Percentiles rank a stretch among this genome's conserved stretches.
These are phyloP conservation scores for Blastobotrys parvus DNA, from an alignment of 805 yeast species.

Conservation along the genomic window DNA sequence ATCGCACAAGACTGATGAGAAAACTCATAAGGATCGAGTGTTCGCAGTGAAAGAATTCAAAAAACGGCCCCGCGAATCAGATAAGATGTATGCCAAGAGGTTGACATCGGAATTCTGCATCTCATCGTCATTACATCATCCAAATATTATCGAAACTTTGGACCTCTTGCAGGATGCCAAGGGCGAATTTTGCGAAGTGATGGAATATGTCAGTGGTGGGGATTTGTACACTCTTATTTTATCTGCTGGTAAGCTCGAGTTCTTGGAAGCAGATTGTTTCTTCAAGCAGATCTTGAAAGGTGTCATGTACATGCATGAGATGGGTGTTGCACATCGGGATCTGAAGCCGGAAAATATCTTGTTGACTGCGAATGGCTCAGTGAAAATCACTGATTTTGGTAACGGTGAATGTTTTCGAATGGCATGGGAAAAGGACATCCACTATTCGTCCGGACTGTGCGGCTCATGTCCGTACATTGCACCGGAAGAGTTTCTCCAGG, in stretches of 20 bases:
- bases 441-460: constrained; percentile 61
- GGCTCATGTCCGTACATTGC: constrained; percentile 91
- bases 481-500: constrained; percentile 69
- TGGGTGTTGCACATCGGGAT: constrained; percentile 92
- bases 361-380: constrained; percentile 54
- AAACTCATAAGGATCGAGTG: constrained; percentile 35
- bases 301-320: constrained; percentile 74
- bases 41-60: constrained; percentile 76
- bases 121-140: constrained; percentile 65
- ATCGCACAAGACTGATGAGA: constrained; percentile 50
- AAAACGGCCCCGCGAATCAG: constrained; percentile 49
- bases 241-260: constrained; percentile 44
- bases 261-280: constrained; percentile 76
- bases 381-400: constrained; percentile 80
- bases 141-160: constrained; percentile 66
- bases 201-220: constrained; percentile 93
- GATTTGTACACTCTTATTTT: constrained; percentile 58
- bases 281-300: constrained; percentile 82
- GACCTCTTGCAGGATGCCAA: constrained; percentile 71
- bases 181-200: constrained; percentile 74
- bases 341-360: constrained; percentile 82
- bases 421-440: constrained; percentile 75
- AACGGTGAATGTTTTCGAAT: constrained; percentile 86
- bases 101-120: constrained; percentile 88
- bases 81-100: constrained; percentile 54